Percentiles rank a stretch among this genome's conserved stretches.
phyloP scores from a whole-genome alignment of 306 rosid species.

The Ormosia emarginata region DNA sequence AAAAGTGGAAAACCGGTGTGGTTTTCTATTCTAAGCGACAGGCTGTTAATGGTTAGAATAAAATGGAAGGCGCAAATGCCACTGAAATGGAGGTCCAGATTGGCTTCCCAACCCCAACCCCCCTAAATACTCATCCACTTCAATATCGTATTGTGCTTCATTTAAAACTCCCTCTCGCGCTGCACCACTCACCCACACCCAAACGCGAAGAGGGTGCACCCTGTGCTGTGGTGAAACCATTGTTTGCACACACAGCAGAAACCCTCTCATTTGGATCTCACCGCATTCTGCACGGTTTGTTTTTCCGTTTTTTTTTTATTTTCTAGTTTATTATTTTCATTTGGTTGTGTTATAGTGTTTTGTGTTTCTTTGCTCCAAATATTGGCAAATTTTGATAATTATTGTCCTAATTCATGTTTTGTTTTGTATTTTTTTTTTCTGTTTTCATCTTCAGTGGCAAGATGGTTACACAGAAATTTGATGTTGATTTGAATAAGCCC shows the following conservation, averaged over 20 bases:
- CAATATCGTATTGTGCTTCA: not conserved
- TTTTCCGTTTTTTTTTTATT: not conserved
- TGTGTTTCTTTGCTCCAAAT: too few relatives aligned
- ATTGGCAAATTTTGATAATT: too few relatives aligned
- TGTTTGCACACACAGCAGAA: too few relatives aligned
- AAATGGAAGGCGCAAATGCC: not conserved
- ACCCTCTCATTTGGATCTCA: too few relatives aligned
- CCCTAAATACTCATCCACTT: not conserved
- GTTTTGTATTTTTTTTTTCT: not conserved
- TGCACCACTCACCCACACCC: not conserved
- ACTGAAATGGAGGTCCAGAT: not conserved
- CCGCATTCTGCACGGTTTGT: not conserved
- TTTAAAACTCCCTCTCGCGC: not conserved
- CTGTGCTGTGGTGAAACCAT: too few relatives aligned
- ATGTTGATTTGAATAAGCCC: conserved; percentile 70
- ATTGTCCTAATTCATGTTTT: too few relatives aligned
- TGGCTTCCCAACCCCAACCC: not conserved
- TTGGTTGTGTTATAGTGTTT: too few relatives aligned
- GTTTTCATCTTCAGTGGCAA: conserved; percentile 20
- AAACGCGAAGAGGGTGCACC: not conserved
- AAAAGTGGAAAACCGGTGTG: not conserved
- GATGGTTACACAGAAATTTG: conserved; percentile 64
- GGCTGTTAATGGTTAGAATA: not conserved
- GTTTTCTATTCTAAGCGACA: not conserved
- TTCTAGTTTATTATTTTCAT: not conserved